These are phyloP conservation scores for Ascoidea rubescens DNA, from an alignment of 805 yeast species.

Conservation along the genomic window DNA sequence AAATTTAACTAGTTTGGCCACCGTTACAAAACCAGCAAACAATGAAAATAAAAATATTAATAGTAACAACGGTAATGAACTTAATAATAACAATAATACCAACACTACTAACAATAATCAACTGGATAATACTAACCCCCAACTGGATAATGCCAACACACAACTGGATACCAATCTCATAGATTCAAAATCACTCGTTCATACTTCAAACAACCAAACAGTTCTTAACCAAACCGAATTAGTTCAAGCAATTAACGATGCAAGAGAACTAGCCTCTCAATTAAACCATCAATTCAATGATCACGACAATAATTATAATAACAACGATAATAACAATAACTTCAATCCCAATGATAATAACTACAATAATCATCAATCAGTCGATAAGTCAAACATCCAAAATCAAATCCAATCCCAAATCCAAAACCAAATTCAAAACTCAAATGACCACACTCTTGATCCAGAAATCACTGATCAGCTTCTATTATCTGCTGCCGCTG, in stretches of 20 bases:
- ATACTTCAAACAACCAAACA: too few species aligned
- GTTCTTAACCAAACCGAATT: neutral
- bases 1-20: neutral
- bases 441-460: too few species aligned
- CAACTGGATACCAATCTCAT: too few species aligned
- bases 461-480: constrained; percentile 4
- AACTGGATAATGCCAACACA: too few species aligned
- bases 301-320: too few species aligned
- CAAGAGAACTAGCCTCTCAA: neutral
- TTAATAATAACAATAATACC: too few species aligned
- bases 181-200: too few species aligned
- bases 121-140: too few species aligned
- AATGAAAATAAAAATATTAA: too few species aligned
- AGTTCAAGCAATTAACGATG: neutral
- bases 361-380: neutral
- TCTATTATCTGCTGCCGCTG: constrained; percentile 5
- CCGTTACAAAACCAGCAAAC: neutral
- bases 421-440: neutral
- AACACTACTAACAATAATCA: too few species aligned
- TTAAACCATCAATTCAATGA: neutral
- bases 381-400: neutral
- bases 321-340: neutral
- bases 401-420: neutral
- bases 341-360: neutral
- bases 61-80: too few species aligned